A percentile compares a stretch with the other conserved stretches of the same genome.
Conservation (phyloP, 495 filamentous ascomycete genomes). For the Schizothecium vesticola region DNA sequence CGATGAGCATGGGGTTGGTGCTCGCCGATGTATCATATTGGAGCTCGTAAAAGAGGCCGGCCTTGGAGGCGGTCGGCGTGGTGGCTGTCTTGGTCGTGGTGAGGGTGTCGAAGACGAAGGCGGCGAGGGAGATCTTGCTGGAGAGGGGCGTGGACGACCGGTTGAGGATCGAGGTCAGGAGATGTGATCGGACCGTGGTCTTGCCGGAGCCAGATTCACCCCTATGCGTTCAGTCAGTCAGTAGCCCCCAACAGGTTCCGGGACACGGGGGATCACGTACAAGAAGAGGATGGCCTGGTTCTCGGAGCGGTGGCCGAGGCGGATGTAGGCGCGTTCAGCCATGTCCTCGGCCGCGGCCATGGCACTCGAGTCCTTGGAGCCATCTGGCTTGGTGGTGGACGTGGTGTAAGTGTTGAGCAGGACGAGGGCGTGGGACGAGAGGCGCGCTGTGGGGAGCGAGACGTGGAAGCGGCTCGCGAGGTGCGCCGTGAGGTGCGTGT, state of each 20-base stretch:
- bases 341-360: constrained; percentile 85
- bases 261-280: constrained; percentile 47
- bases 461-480: constrained; percentile 94
- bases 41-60: constrained; percentile 89
- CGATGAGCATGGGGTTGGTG: constrained; percentile 75
- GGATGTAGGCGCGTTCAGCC: constrained; percentile 73
- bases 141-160: constrained; percentile 90
- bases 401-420: constrained; percentile 89
- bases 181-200: constrained; percentile 84
- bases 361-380: constrained; percentile 76
- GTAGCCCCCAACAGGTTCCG: not conserved
- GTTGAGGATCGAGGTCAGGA: constrained; percentile 74
- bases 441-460: constrained; percentile 72
- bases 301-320: constrained; percentile 83
- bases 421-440: constrained; percentile 87
- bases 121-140: constrained; percentile 83
- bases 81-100: constrained; percentile 98
- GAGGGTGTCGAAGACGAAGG: constrained; percentile 90
- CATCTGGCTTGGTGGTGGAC: constrained; percentile 84
- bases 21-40: constrained; percentile 89
- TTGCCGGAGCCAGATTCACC: constrained; percentile 96
- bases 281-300: constrained; percentile 90
- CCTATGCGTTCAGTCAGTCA: constrained; percentile 41
- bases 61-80: constrained; percentile 90
- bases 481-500: constrained; percentile 92